Percentiles rank a stretch among this genome's conserved stretches.
Conservation (phyloP, 2,329 filamentous ascomycete species). For the Neobulgaria alba region DNA sequence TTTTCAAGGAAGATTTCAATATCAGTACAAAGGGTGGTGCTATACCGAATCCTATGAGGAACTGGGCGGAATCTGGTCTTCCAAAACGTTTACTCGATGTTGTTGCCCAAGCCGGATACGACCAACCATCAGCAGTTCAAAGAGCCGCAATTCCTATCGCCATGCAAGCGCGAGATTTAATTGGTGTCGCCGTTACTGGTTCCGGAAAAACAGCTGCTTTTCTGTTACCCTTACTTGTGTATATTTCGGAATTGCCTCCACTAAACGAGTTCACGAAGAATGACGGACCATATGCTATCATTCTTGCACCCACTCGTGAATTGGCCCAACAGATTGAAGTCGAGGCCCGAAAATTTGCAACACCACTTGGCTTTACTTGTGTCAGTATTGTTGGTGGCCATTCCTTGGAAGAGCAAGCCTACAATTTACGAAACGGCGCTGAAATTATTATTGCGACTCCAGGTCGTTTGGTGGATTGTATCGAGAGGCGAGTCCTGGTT, state of each 20-base stretch:
- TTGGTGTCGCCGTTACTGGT: slow-evolving; percentile 94
- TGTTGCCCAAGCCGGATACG: slow-evolving; percentile 78
- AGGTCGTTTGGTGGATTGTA: slow-evolving; percentile 92
- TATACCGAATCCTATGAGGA: slow-evolving; percentile 94
- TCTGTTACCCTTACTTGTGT: slow-evolving; percentile 81
- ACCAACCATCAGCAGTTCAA: slow-evolving; percentile 85
- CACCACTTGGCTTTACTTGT: slow-evolving; percentile 82
- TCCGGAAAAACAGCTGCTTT: slow-evolving; percentile 98
- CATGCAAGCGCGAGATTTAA: slow-evolving; percentile 85
- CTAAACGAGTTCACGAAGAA: slow-evolving; percentile 81
- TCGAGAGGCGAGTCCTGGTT: slow-evolving; percentile 85
- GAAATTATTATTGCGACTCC: slow-evolving; percentile 99
- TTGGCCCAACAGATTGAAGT: slow-evolving; percentile 94
- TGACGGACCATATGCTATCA: slow-evolving; percentile 94
- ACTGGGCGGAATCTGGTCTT: slow-evolving; percentile 77
- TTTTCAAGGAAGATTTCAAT: slow-evolving; percentile 99
- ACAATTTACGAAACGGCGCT: slow-evolving; percentile 80
- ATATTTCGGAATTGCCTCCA: slow-evolving; percentile 83
- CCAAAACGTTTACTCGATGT: slow-evolving; percentile 73
- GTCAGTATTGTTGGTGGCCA: slow-evolving; percentile 98
- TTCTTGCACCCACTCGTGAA: slow-evolving; percentile 93
- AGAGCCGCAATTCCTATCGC: slow-evolving; percentile 93
- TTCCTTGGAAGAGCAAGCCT: slow-evolving; percentile 86
- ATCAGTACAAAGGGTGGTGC: slow-evolving; percentile 88
- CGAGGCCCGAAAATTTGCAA: slow-evolving; percentile 88